Evolutionary conservation across 257 asterid genomes (phyloP).

Genomic region (Solanum raphanifolium): DNA sequence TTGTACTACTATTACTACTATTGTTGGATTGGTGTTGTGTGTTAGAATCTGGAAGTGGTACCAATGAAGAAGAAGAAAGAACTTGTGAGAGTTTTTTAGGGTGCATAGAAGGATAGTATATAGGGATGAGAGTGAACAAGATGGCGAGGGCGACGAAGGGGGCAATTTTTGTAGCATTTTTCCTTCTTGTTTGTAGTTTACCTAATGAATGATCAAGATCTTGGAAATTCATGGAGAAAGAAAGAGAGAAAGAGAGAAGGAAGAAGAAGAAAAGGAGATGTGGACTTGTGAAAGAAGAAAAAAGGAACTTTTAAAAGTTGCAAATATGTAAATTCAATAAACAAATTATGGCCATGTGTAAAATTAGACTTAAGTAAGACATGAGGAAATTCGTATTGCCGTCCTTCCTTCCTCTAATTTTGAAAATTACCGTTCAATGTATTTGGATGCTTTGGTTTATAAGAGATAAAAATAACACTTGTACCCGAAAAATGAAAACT

Average conservation of each 20-base stretch:
- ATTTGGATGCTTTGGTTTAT: background rate
- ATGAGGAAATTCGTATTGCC: background rate
- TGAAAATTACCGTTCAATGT: background rate
- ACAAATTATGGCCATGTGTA: background rate
- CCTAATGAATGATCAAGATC: conserved; percentile 27
- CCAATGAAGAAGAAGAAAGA: background rate
- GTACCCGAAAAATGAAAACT: no score
- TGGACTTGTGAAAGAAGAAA: background rate
- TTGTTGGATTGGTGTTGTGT: background rate
- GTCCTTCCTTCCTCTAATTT: background rate
- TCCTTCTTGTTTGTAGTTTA: conserved; percentile 31
- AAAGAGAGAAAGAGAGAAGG: background rate
- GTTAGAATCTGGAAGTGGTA: background rate
- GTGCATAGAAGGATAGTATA: conserved; percentile 25
- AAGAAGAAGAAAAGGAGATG: background rate
- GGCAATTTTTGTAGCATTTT: conserved; percentile 19
- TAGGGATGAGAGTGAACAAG: conserved; percentile 34
- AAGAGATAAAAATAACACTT: no score
- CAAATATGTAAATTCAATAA: background rate
- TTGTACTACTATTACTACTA: background rate
- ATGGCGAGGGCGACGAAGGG: conserved; percentile 27
- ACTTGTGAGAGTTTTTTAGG: background rate
- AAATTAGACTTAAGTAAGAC: background rate
- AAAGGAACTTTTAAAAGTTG: background rate
- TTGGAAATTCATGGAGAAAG: conserved; percentile 36